These are phyloP conservation scores for Trichoderma asperelloides DNA, from an alignment of 495 filamentous ascomycete genomes.

Conservation along the genomic window DNA sequence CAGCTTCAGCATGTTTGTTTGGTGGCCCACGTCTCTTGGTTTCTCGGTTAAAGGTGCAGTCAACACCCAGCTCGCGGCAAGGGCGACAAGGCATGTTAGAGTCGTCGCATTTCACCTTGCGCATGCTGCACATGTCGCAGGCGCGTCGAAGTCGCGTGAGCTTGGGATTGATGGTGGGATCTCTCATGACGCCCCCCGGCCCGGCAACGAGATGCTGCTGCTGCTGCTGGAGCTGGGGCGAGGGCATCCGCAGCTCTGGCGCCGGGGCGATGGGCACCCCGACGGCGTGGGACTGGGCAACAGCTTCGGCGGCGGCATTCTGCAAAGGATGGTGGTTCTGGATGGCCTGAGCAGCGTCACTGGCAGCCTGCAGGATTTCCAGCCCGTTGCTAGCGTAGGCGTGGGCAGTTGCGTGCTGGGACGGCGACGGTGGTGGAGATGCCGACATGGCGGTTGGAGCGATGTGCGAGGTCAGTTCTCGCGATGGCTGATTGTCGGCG, in stretches of 20 bases:
- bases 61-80: conserved; percentile 68
- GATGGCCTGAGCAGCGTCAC: conserved; percentile 9
- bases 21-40: conserved; percentile 76
- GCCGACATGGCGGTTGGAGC: neutral
- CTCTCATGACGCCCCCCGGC: neutral
- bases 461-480: neutral
- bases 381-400: conserved; percentile 12
- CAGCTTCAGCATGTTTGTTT: conserved; percentile 74
- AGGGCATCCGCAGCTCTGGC: neutral
- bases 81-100: conserved; percentile 69
- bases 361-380: conserved; percentile 12
- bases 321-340: conserved; percentile 11
- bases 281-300: conserved; percentile 4
- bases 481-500: conserved; percentile 9
- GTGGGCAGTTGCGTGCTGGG: conserved; percentile 10
- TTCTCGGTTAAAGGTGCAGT: conserved; percentile 72
- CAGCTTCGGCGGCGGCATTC: conserved; percentile 16
- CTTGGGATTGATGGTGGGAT: conserved; percentile 18
- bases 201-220: neutral
- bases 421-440: conserved; percentile 4
- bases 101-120: conserved; percentile 89
- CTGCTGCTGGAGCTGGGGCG: conserved; percentile 6
- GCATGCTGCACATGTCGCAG: conserved; percentile 76
- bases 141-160: conserved; percentile 61
- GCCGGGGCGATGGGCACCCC: conserved; percentile 2